Percentiles rank a stretch among this genome's conserved stretches.
Evolutionary conservation across 1,139 yeast genomes (phyloP).

Genomic region (Hemisphaericaspora lyxosophila): DNA sequence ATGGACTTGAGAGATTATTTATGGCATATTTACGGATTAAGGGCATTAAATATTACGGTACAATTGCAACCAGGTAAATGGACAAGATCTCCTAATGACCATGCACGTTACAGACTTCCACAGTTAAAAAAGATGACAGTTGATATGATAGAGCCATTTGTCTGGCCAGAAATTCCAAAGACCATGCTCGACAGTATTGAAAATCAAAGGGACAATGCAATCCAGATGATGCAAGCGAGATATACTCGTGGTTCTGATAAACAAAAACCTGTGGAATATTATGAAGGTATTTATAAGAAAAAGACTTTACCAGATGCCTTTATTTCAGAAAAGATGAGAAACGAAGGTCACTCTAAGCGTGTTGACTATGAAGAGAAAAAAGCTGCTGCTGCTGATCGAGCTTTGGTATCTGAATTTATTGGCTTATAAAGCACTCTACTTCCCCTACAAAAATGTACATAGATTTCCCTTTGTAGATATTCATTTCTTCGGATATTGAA

Average conservation of each 20-base stretch:
- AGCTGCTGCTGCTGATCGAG: conserved; percentile 29
- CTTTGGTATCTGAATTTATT: conserved; percentile 29
- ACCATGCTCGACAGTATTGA: conserved; percentile 25
- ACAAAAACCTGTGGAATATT: conserved; percentile 66
- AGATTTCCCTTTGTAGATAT: conserved; percentile 1
- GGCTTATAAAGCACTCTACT: too few relatives aligned
- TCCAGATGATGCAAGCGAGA: conserved; percentile 14
- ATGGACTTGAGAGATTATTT: conserved; percentile 88
- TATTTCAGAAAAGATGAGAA: conserved; percentile 53
- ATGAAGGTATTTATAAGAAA: conserved; percentile 75
- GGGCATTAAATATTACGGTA: conserved; percentile 85
- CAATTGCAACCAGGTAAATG: conserved; percentile 78
- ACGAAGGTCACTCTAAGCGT: conserved; percentile 42
- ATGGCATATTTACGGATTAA: conserved; percentile 81
- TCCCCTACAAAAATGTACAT: conserved; percentile 4
- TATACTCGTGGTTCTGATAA: conserved; percentile 62
- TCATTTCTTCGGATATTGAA: too few relatives aligned
- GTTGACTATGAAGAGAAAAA: conserved; percentile 24
- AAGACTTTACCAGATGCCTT: conserved; percentile 72
- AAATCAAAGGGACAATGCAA: conserved; percentile 26
- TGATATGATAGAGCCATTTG: conserved; percentile 88
- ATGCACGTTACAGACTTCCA: conserved; percentile 74
- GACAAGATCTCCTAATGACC: conserved; percentile 57
- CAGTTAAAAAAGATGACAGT: conserved; percentile 93
- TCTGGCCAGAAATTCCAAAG: conserved; percentile 77